Evolutionary conservation across 2,329 filamentous ascomycete genomes (phyloP).

Genomic region (Exophiala viscosa): DNA sequence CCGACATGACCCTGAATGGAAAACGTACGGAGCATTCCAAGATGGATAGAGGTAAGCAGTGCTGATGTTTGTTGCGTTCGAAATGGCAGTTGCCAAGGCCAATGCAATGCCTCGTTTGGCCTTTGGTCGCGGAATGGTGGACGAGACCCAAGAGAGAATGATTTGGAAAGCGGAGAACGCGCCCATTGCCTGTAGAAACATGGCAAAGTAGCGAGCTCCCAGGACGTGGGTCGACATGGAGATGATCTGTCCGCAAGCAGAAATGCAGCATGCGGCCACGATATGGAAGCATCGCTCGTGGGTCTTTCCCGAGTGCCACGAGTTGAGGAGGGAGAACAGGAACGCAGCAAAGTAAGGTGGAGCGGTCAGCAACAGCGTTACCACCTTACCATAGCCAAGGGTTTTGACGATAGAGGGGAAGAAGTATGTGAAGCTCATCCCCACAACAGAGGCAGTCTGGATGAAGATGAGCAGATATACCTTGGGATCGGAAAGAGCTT

Average conservation of each 20-base stretch:
- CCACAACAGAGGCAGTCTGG: constrained; percentile 31
- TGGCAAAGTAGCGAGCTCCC: constrained; percentile 63
- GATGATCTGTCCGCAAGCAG: constrained; percentile 63
- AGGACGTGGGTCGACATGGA: constrained; percentile 58
- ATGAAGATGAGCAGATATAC: constrained; percentile 54
- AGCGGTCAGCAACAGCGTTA: constrained; percentile 44
- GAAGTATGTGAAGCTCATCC: constrained; percentile 56
- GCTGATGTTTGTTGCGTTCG: constrained; percentile 44
- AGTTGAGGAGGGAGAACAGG: constrained; percentile 60
- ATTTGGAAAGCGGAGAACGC: constrained; percentile 58
- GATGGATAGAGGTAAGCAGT: constrained; percentile 4
- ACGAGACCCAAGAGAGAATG: constrained; percentile 68
- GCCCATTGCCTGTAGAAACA: constrained; percentile 61
- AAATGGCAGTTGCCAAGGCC: constrained; percentile 70
- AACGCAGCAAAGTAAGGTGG: constrained; percentile 11
- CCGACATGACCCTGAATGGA: neutral
- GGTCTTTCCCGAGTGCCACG: constrained; percentile 66
- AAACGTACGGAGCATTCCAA: too few relatives aligned
- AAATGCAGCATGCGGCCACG: constrained; percentile 47
- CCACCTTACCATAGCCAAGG: constrained; percentile 57
- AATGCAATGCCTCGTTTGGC: constrained; percentile 69
- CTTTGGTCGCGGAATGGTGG: constrained; percentile 69
- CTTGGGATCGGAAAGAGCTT: constrained; percentile 57
- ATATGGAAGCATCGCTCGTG: constrained; percentile 69
- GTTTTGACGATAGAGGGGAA: constrained; percentile 68